These are phyloP conservation scores for Sphaerobolus stellatus DNA, from an alignment of 1,284 basidiomycete species.

Conservation along the genomic window DNA sequence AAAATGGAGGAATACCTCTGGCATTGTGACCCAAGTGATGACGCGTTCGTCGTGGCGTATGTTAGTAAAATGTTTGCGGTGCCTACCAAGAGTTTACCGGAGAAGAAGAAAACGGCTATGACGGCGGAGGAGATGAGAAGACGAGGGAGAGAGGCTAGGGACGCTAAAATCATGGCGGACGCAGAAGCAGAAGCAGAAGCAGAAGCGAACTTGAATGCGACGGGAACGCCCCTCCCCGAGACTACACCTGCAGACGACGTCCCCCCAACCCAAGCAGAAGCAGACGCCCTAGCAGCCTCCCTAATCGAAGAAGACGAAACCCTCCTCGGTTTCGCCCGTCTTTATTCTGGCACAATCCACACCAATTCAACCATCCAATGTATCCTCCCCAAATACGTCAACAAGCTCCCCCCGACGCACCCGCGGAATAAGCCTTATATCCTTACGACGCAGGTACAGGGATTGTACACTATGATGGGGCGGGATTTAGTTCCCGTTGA, in stretches of 20 bases:
- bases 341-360: slow-evolving; percentile 87
- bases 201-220: slow-evolving; percentile 19
- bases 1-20: slow-evolving; percentile 84
- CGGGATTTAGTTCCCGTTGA: slow-evolving; percentile 85
- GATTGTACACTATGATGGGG: slow-evolving; percentile 98
- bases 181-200: slow-evolving; percentile 31
- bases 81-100: slow-evolving; percentile 75
- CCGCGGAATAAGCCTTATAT: slow-evolving; percentile 72
- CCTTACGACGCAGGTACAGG: slow-evolving; percentile 62
- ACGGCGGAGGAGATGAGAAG: slow-evolving; percentile 88
- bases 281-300: slow-evolving; percentile 23
- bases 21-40: slow-evolving; percentile 59
- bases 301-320: slow-evolving; percentile 46
- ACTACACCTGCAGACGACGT: too few species aligned
- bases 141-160: slow-evolving; percentile 63
- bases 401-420: slow-evolving; percentile 63
- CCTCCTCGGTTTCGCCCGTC: slow-evolving; percentile 87
- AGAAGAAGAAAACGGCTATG: slow-evolving; percentile 74
- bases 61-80: slow-evolving; percentile 99
- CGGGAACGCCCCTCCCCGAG: slow-evolving; percentile 21
- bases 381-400: slow-evolving; percentile 88
- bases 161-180: slow-evolving; percentile 35
- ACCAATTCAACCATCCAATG: slow-evolving; percentile 68
- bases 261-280: slow-evolving; percentile 18
- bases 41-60: slow-evolving; percentile 76